Conservation (phyloP, 1,284 basidiomycete species). For the Vanrija sp. region DNA sequence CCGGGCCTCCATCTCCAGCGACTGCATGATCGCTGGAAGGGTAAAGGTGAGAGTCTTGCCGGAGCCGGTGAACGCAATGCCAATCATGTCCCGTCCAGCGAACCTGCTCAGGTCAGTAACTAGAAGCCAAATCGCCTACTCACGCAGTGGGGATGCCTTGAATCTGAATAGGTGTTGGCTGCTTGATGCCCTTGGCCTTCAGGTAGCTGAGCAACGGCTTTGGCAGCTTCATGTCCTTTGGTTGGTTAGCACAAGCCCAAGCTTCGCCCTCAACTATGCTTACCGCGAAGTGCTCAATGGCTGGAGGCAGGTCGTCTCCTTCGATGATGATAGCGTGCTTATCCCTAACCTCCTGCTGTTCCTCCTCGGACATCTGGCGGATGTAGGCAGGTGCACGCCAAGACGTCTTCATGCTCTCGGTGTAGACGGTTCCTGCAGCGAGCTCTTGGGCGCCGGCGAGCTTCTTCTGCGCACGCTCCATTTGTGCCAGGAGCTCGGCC, state of each 20-base stretch:
- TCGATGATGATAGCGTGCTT: constrained; percentile 90
- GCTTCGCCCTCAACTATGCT: constrained; percentile 26
- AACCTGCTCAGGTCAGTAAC: constrained; percentile 56
- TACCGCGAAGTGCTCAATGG: constrained; percentile 84
- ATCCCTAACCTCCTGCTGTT: constrained; percentile 73
- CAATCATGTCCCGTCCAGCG: constrained; percentile 86
- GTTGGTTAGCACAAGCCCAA: neutral
- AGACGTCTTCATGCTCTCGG: constrained; percentile 78
- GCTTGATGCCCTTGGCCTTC: constrained; percentile 74
- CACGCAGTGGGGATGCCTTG: constrained; percentile 94
- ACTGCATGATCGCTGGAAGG: constrained; percentile 89
- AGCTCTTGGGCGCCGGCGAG: constrained; percentile 88
- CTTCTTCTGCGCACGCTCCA: constrained; percentile 77
- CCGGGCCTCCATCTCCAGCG: constrained; percentile 86
- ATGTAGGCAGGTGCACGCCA: constrained; percentile 88
- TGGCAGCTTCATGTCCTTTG: constrained; percentile 95
- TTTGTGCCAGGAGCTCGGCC: constrained; percentile 83
- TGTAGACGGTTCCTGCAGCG: constrained; percentile 87
- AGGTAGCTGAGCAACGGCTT: constrained; percentile 75
- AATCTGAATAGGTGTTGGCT: constrained; percentile 92
- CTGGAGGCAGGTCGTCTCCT: constrained; percentile 83
- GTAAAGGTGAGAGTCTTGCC: constrained; percentile 91
- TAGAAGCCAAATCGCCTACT: constrained; percentile 37
- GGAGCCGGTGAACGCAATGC: constrained; percentile 91
- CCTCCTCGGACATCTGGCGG: constrained; percentile 62